A percentile compares a stretch with the other conserved stretches of the same genome.
phyloP scores from a whole-genome alignment of 768 basidiomycete species.

The Boletus reticulatus region DNA sequence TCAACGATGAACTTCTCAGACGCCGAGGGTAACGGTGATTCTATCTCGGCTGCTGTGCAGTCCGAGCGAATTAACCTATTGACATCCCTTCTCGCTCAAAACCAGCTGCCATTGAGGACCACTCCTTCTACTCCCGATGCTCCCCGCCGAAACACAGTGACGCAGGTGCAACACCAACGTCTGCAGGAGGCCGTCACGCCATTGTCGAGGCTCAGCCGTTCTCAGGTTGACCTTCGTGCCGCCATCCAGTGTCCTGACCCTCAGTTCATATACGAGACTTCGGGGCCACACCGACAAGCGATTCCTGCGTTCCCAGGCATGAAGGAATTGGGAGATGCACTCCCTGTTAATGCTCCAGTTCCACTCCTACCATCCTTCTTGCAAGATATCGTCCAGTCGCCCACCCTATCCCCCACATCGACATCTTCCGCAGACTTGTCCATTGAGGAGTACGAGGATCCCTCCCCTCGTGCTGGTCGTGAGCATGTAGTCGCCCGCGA shows the following conservation, averaged over 20 bases:
- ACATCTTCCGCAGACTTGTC: constrained; percentile 67
- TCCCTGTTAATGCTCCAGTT: constrained; percentile 34
- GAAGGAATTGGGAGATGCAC: constrained; percentile 21
- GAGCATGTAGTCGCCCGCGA: constrained; percentile 26
- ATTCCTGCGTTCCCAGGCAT: constrained; percentile 37
- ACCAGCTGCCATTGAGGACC: constrained; percentile 35
- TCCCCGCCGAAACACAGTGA: constrained; percentile 44
- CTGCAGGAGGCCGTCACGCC: constrained; percentile 39
- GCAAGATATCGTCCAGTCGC: constrained; percentile 70
- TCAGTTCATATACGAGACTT: constrained; percentile 72
- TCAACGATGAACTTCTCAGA: constrained; percentile 40
- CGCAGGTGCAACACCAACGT: constrained; percentile 44
- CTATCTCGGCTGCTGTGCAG: constrained; percentile 81
- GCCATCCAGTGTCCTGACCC: constrained; percentile 43
- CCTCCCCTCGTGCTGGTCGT: constrained; percentile 28
- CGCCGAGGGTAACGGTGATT: constrained; percentile 86
- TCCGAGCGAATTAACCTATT: constrained; percentile 80
- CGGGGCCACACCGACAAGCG: constrained; percentile 40
- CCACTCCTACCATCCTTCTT: constrained; percentile 77
- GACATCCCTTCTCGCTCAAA: constrained; percentile 67
- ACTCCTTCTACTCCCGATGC: constrained; percentile 15
- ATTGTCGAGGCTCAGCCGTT: constrained; percentile 41
- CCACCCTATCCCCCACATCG: constrained; percentile 62
- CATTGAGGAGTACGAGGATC: constrained; percentile 53
- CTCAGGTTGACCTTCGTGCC: constrained; percentile 43